Conservation (phyloP, 139 green algal species). For the Raphidocelis subcapitata region DNA sequence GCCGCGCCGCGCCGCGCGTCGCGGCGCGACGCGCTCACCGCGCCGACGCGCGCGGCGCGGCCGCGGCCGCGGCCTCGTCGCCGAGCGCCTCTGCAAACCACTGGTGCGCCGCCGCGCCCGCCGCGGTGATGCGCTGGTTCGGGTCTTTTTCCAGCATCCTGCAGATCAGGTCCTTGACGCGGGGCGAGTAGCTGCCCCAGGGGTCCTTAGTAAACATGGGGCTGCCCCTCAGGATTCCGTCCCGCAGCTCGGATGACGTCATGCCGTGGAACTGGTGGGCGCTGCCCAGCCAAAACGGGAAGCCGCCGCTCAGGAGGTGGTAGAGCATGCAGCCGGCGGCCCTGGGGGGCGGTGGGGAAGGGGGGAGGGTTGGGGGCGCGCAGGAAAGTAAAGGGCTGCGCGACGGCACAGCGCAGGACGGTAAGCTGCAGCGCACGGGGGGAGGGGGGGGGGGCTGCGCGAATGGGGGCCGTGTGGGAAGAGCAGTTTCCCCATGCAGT, state of each 20-base stretch:
- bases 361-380: no score
- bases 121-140: conserved; percentile 37
- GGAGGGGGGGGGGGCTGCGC: no score
- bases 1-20: no score
- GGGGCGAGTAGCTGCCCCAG: conserved; percentile 29
- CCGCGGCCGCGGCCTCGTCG: no score
- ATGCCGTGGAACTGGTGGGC: neutral
- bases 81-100: conserved; percentile 27
- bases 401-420: no score
- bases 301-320: conserved; percentile 38
- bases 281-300: conserved; percentile 37
- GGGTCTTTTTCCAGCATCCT: conserved; percentile 47
- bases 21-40: no score
- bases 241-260: conserved; percentile 9
- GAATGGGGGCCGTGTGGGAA: no score
- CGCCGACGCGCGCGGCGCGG: no score
- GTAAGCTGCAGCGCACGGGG: no score
- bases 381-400: no score
- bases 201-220: neutral
- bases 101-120: conserved; percentile 32
- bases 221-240: neutral
- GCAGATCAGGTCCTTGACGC: conserved; percentile 36
- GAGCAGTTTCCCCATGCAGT: no score
- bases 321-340: conserved; percentile 40
- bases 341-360: conserved; percentile 1